A percentile compares a stretch with the other conserved stretches of the same genome.
phyloP scores from a whole-genome alignment of 148 eudicot species.

The Euryodendron excelsum region DNA sequence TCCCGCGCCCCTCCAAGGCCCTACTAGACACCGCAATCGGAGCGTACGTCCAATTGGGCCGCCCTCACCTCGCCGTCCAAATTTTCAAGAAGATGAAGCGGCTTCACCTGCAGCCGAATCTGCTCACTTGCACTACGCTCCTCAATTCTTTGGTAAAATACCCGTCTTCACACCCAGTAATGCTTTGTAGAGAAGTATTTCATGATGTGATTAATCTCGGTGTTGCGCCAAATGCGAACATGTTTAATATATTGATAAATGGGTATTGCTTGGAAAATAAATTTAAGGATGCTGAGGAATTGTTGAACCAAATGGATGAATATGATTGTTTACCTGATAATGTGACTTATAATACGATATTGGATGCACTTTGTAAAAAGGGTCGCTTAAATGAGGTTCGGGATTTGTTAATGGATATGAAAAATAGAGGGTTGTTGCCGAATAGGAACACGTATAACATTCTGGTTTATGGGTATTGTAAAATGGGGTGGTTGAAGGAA shows the following conservation, averaged over 20 bases:
- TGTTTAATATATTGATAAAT: constrained; percentile 66
- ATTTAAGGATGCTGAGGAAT: constrained; percentile 55
- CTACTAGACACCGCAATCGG: constrained; percentile 55
- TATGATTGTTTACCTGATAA: constrained; percentile 57
- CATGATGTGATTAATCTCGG: constrained; percentile 44
- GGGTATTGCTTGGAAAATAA: constrained; percentile 56
- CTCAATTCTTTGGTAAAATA: constrained; percentile 56
- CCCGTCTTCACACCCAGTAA: constrained; percentile 33
- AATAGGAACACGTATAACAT: constrained; percentile 65
- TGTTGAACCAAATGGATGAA: constrained; percentile 48
- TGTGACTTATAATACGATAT: constrained; percentile 70
- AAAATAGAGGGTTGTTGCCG: constrained; percentile 49
- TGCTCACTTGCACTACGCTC: constrained; percentile 60
- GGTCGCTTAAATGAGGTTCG: constrained; percentile 64
- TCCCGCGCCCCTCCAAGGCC: constrained; percentile 42
- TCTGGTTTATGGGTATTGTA: constrained; percentile 78
- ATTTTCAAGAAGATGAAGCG: constrained; percentile 75
- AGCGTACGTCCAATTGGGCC: constrained; percentile 50
- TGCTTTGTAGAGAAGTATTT: constrained; percentile 45
- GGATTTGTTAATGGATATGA: constrained; percentile 70
- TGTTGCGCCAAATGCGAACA: constrained; percentile 46
- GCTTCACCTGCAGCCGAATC: constrained; percentile 38
- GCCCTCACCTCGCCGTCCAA: constrained; percentile 53
- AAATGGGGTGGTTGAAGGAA: constrained; percentile 69
- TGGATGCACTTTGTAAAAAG: constrained; percentile 60